Conservation (phyloP, 495 filamentous ascomycete species). For the Delitschia confertaspora region DNA sequence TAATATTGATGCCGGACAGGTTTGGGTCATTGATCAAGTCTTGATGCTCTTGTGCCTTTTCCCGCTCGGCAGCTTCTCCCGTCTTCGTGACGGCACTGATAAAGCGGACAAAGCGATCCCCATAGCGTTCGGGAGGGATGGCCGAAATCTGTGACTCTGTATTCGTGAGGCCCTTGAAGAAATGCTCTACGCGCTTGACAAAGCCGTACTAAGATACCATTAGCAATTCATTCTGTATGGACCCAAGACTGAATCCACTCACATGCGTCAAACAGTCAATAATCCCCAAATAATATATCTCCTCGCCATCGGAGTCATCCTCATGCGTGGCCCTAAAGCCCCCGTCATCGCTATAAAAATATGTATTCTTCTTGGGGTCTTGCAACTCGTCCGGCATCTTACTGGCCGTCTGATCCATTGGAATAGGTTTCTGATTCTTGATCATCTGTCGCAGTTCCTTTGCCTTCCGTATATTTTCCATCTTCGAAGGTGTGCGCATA, state of each 20-base stretch:
- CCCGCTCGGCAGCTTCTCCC: constrained; percentile 61
- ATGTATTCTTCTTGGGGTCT: constrained; percentile 53
- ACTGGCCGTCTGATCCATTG: constrained; percentile 69
- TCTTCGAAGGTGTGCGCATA: constrained; percentile 84
- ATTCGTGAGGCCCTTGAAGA: constrained; percentile 82
- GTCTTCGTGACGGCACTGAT: constrained; percentile 86
- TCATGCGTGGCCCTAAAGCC: constrained; percentile 91
- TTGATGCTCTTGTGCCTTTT: constrained; percentile 35
- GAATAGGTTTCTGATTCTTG: constrained; percentile 83
- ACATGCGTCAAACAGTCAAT: constrained; percentile 97
- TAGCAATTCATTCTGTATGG: constrained; percentile 16
- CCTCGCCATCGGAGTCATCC: constrained; percentile 71
- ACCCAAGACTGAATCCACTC: constrained; percentile 37
- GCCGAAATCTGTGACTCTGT: constrained; percentile 82
- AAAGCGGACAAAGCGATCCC: constrained; percentile 89
- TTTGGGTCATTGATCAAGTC: constrained; percentile 24
- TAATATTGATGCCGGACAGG: constrained; percentile 36
- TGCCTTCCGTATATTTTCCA: constrained; percentile 88
- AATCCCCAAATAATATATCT: constrained; percentile 96
- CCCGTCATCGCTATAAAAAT: constrained; percentile 91
- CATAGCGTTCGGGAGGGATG: constrained; percentile 84
- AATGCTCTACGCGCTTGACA: constrained; percentile 81
- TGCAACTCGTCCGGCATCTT: constrained; percentile 86
- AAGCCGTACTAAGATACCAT: constrained; percentile 60
- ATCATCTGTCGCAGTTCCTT: constrained; percentile 86